Percentiles rank a stretch among this genome's conserved stretches.
Conservation (phyloP, 2,329 filamentous ascomycete genomes). For the Macrophomina tecta region DNA sequence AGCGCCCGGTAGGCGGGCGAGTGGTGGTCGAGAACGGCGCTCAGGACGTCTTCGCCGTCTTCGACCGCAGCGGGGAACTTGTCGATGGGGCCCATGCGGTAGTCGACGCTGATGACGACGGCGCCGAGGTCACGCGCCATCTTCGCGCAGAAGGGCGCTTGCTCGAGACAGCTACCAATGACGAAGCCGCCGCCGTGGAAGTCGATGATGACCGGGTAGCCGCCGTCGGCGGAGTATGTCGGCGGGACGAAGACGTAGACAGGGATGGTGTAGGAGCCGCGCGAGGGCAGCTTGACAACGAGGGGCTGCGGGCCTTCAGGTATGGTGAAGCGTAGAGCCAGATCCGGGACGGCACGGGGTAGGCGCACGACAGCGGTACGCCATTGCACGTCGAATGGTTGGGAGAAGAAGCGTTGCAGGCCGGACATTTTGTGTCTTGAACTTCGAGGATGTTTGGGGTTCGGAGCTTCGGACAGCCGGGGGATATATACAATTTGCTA, state of each 20-base stretch:
- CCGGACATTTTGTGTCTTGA: conserved; percentile 9
- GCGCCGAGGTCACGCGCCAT: conserved; percentile 51
- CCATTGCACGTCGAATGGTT: conserved; percentile 46
- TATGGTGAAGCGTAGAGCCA: conserved; percentile 46
- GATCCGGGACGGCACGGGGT: conserved; percentile 45
- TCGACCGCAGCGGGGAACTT: conserved; percentile 56
- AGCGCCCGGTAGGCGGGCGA: conserved; percentile 12
- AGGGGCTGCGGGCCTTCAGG: conserved; percentile 51
- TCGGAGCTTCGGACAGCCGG: neutral
- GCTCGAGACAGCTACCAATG: conserved; percentile 50
- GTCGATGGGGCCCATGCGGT: conserved; percentile 55
- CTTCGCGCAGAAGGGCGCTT: conserved; percentile 55
- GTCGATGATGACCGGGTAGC: conserved; percentile 49
- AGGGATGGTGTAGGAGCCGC: conserved; percentile 46
- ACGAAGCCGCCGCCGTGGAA: conserved; percentile 54
- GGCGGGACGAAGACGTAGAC: conserved; percentile 52
- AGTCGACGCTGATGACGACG: conserved; percentile 55
- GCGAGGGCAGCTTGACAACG: conserved; percentile 47
- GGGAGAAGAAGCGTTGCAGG: conserved; percentile 39
- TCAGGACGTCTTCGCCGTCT: conserved; percentile 55
- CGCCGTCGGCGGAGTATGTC: conserved; percentile 31
- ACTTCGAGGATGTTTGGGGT: neutral
- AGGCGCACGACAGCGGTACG: conserved; percentile 45
- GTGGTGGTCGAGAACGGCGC: conserved; percentile 48
- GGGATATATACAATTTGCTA: neutral